Conservation (phyloP, 306 rosid genomes). For the Dalbergia cochinchinensis region DNA sequence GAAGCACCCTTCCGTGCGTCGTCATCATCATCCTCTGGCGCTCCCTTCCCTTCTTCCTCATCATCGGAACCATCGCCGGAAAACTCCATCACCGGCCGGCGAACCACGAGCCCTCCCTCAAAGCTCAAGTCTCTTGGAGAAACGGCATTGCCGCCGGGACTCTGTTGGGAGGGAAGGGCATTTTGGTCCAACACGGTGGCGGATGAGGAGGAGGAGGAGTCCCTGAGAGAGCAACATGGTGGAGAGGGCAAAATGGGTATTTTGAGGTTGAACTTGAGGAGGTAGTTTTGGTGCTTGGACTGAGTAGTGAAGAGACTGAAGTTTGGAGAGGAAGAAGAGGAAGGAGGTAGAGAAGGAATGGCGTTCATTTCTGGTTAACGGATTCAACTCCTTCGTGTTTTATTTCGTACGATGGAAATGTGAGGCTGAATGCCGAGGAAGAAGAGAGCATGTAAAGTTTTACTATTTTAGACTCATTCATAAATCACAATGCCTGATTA, state of each 20-base stretch:
- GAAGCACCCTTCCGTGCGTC: conserved; percentile 35
- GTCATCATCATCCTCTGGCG: conserved; percentile 25
- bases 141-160: conserved; percentile 18
- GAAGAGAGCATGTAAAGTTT: conserved; percentile 21
- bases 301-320: conserved; percentile 66
- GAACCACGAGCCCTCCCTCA: conserved; percentile 62
- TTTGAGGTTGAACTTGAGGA: conserved; percentile 60
- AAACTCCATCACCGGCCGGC: conserved; percentile 81
- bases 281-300: conserved; percentile 55
- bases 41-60: conserved; percentile 36
- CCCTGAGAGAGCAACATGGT: conserved; percentile 63
- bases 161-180: conserved; percentile 40
- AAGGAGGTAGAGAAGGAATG: conserved; percentile 47
- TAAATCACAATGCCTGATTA: background rate
- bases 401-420: conserved; percentile 39
- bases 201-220: conserved; percentile 53
- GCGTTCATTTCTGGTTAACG: conserved; percentile 64
- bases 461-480: conserved; percentile 30
- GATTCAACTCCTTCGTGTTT: conserved; percentile 50
- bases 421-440: conserved; percentile 54
- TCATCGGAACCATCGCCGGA: conserved; percentile 50
- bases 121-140: conserved; percentile 14
- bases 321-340: conserved; percentile 62
- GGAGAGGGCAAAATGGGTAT: conserved; percentile 57
- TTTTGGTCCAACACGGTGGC: conserved; percentile 54